Evolutionary conservation across 441 rosid species (phyloP).

Genomic region (Arabidopsis hybrid): DNA sequence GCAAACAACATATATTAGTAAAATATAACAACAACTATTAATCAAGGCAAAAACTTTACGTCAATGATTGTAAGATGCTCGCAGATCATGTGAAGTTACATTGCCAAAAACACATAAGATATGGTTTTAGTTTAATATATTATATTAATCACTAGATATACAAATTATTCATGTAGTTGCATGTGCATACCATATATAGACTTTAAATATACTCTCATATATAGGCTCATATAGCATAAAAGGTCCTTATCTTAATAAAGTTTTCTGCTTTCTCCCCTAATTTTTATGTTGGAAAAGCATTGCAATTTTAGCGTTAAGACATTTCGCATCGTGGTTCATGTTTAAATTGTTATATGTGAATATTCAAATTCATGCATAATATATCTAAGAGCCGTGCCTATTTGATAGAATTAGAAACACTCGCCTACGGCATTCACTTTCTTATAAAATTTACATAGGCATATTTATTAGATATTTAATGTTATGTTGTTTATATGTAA

Average conservation of each 20-base stretch:
- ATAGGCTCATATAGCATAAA: slow-evolving; percentile 13
- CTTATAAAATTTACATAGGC: no score
- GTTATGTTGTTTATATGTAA: no score
- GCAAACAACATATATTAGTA: slow-evolving; percentile 34
- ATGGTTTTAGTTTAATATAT: slow-evolving; percentile 6
- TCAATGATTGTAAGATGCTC: slow-evolving; percentile 46
- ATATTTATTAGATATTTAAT: no score
- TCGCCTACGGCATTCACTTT: no score
- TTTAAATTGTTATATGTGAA: background rate
- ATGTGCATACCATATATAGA: slow-evolving; percentile 35
- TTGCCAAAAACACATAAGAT: slow-evolving; percentile 24
- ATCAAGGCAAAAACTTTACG: slow-evolving; percentile 40
- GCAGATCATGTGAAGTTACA: slow-evolving; percentile 44
- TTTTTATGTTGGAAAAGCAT: background rate
- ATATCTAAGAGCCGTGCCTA: no score
- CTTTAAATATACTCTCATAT: slow-evolving; percentile 19
- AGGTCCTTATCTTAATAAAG: slow-evolving; percentile 11
- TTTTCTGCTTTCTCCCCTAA: background rate
- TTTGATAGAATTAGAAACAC: no score
- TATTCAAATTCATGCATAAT: no score
- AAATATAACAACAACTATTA: slow-evolving; percentile 28
- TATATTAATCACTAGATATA: slow-evolving; percentile 26
- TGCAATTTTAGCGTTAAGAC: background rate
- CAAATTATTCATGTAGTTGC: slow-evolving; percentile 35
- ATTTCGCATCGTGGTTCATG: background rate